Base-by-base conservation (phyloP, 495 filamentous ascomycete genomes). In the Xylaria intraflava region DNA sequence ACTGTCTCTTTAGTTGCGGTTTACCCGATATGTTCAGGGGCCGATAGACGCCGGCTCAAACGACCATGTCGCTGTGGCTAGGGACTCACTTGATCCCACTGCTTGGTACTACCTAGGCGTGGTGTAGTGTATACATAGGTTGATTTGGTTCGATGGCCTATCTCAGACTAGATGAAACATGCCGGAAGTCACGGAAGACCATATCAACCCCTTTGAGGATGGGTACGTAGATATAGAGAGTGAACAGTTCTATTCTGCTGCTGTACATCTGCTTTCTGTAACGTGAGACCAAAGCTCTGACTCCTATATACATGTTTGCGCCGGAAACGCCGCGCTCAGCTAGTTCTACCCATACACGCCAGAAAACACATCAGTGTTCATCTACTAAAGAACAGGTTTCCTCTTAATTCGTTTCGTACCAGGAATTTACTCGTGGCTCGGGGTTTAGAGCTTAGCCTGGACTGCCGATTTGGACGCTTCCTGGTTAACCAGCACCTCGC, bases 401-500 rank as follows among this genome's bases (percentile, higher is more conserved):
- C 17, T 31, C 8, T 27, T 17, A 42, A 16, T 2, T 17, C 4
- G 19, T 39, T 6, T 23, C 36, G 39, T 30, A 17, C 35, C 12
- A 8, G 12, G 1, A 49, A 9, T 26, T 16, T 3, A 17, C 46
- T 17, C 7, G 10, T n/a, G n/a, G 6, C 27, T 17, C 14, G 19
- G 27, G 16, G 2, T 24, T 55, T 61, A 77, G 17, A 77, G 60
- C 56, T 72, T 76, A 2, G 74, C 65, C 54, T 68, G 67, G 17
- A 67, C 44, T 7, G 47, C 44, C 17, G 84, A 62, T 64, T 87
- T 89, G 49, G 83, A 94, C 2, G 92, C 93, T 62, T 96, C 93
- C 59, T 83, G 71, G 70, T 96, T 97, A 30, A 92, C 66, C 4
- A 85, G 77, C 3, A 98, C 83, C 49, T 85, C 83, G 19, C 90